Percentiles rank a stretch among this genome's conserved stretches.
Conservation (phyloP, 345 rosid species). For the Euphorbia lathyris region DNA sequence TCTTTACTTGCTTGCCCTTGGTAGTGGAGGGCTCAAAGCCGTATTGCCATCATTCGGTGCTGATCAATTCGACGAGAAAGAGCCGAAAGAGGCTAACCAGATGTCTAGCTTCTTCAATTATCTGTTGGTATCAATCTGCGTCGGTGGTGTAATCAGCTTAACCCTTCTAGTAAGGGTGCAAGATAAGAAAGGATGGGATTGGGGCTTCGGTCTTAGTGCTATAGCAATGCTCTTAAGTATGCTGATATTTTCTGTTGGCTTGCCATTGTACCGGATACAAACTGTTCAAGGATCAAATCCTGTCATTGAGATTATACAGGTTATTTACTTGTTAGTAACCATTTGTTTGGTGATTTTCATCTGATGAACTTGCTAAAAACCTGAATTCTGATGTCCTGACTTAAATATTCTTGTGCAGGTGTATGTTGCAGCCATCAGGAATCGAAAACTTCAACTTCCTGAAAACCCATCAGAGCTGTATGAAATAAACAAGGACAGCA, state of each 20-base stretch:
- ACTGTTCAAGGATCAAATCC: conserved; percentile 37
- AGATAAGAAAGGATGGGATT: conserved; percentile 56
- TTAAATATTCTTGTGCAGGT: conserved; percentile 34
- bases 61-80: conserved; percentile 56
- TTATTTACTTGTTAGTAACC: neutral
- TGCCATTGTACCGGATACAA: conserved; percentile 44
- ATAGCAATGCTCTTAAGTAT: conserved; percentile 34
- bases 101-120: conserved; percentile 60
- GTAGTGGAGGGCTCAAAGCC: conserved; percentile 52
- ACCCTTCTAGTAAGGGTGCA: conserved; percentile 54
- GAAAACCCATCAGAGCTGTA: conserved; percentile 41
- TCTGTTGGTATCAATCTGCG: conserved; percentile 34
- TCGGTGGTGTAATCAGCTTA: conserved; percentile 43
- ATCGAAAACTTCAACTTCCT: conserved; percentile 50
- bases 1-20: conserved; percentile 49
- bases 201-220: conserved; percentile 40
- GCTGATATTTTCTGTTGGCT: conserved; percentile 32
- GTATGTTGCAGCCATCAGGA: conserved; percentile 44
- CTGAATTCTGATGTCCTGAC: neutral
- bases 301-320: conserved; percentile 46
- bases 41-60: conserved; percentile 53
- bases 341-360: neutral
- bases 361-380: no score
- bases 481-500: conserved; percentile 41
- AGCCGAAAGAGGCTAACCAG: conserved; percentile 38